phyloP scores from a whole-genome alignment of 352 stramenopile species.

The Thalassiosira hispida region DNA sequence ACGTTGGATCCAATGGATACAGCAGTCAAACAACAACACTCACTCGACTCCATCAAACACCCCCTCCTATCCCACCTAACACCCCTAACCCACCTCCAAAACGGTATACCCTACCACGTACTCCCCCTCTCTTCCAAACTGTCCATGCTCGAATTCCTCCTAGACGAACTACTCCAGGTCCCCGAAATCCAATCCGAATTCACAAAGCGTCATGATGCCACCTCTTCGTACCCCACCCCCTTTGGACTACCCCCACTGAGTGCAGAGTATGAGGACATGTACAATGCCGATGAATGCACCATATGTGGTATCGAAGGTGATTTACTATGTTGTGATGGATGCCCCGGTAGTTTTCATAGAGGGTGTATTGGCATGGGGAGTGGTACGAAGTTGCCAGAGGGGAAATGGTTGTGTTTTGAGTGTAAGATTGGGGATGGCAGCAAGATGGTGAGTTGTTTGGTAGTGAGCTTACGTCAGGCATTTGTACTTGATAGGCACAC shows the following conservation, averaged over 20 bases:
- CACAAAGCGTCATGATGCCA: slow-evolving; percentile 62
- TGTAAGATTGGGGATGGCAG: slow-evolving; percentile 71
- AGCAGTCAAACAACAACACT: not conserved
- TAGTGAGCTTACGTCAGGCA: not conserved
- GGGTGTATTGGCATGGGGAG: slow-evolving; percentile 55
- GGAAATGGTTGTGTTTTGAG: slow-evolving; percentile 81
- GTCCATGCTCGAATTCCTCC: slow-evolving; percentile 79
- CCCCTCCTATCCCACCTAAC: slow-evolving; percentile 8
- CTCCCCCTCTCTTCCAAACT: slow-evolving; percentile 73
- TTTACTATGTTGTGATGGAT: slow-evolving; percentile 84
- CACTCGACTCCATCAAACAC: not conserved
- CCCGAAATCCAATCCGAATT: slow-evolving; percentile 57
- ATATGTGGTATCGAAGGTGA: slow-evolving; percentile 80
- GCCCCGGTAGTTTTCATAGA: slow-evolving; percentile 73
- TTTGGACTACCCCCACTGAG: slow-evolving; percentile 54
- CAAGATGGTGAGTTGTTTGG: slow-evolving; percentile 46
- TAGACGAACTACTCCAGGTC: slow-evolving; percentile 76
- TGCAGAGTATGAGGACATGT: slow-evolving; percentile 66
- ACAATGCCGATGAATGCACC: slow-evolving; percentile 77
- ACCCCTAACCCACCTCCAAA: slow-evolving; percentile 64
- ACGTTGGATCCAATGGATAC: not conserved
- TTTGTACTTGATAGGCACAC: slow-evolving; percentile 21
- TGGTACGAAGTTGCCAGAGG: slow-evolving; percentile 57
- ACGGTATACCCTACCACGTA: slow-evolving; percentile 71
- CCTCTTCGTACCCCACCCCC: slow-evolving; percentile 8